These are phyloP conservation scores for Dothideomycetes sp. DNA, from an alignment of 2,329 filamentous ascomycete species.

Conservation along the genomic window DNA sequence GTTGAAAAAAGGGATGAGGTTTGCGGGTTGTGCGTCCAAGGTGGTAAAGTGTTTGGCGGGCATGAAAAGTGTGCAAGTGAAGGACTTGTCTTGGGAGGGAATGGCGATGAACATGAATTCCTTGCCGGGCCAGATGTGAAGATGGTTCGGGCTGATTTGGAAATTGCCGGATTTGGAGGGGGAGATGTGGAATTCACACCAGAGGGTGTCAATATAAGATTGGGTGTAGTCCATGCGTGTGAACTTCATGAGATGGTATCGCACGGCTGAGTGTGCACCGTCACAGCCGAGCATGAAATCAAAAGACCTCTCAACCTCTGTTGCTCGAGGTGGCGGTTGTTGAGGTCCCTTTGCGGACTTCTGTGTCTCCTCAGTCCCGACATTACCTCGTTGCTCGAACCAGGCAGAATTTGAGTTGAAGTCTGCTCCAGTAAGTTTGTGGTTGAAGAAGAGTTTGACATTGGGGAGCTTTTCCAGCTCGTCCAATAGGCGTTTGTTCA, in stretches of 20 bases:
- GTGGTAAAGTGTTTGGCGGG: constrained; percentile 57
- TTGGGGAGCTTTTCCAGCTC: constrained; percentile 75
- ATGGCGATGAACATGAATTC: constrained; percentile 99
- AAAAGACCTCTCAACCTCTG: constrained; percentile 73
- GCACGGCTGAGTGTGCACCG: constrained; percentile 81
- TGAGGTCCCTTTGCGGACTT: constrained; percentile 11
- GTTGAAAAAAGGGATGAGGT: constrained; percentile 65
- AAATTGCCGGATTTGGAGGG: constrained; percentile 40
- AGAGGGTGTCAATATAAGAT: constrained; percentile 89
- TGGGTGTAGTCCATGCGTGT: constrained; percentile 83
- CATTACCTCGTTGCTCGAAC: constrained; percentile 54
- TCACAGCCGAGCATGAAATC: constrained; percentile 92
- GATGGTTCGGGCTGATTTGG: constrained; percentile 76
- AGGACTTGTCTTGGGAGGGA: constrained; percentile 75
- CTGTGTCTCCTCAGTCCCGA: constrained; percentile 14
- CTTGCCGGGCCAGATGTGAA: constrained; percentile 94
- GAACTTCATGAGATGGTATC: constrained; percentile 95
- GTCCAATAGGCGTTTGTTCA: constrained; percentile 78
- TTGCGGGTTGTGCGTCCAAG: constrained; percentile 52
- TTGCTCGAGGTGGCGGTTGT: constrained; percentile 11
- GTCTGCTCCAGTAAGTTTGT: constrained; percentile 85
- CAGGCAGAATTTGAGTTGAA: constrained; percentile 71
- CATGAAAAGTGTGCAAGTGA: constrained; percentile 90
- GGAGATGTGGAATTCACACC: constrained; percentile 85
- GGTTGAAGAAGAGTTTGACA: constrained; percentile 83